A percentile compares a stretch with the other conserved stretches of the same genome.
Conservation (phyloP, 192 early-diverging fungal genomes). For the Backusella morwellensis region DNA sequence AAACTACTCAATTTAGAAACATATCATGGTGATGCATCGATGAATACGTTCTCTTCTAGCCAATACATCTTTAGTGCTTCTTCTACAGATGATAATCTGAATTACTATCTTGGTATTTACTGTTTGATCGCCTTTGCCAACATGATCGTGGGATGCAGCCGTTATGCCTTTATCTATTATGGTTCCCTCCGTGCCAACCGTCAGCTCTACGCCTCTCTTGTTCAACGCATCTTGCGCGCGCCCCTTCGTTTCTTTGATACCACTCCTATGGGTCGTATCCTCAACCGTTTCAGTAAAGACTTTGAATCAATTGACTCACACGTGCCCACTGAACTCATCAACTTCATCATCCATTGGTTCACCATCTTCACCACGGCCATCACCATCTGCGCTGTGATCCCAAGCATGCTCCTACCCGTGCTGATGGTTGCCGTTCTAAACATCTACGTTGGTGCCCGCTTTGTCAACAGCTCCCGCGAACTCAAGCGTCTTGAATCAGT, state of each 20-base stretch:
- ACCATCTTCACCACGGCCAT: conserved; percentile 49
- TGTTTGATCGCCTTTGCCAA: conserved; percentile 43
- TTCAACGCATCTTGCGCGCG: conserved; percentile 63
- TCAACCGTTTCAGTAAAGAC: conserved; percentile 90
- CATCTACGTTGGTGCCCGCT: conserved; percentile 51
- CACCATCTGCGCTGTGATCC: conserved; percentile 60
- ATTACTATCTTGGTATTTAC: conserved; percentile 63
- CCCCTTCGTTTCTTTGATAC: conserved; percentile 88
- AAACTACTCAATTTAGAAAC: background rate
- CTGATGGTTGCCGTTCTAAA: conserved; percentile 40
- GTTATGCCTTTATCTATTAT: conserved; percentile 33
- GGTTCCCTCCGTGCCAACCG: conserved; percentile 55
- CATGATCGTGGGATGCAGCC: conserved; percentile 25
- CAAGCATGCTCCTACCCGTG: conserved; percentile 54
- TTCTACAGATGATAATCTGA: conserved; percentile 34
- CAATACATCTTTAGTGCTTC: background rate
- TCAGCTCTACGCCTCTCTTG: conserved; percentile 51
- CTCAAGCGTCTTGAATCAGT: conserved; percentile 82
- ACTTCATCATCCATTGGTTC: conserved; percentile 48
- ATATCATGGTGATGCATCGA: no score
- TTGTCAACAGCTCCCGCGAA: conserved; percentile 67
- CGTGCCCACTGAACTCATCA: conserved; percentile 49
- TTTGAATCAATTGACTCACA: conserved; percentile 74
- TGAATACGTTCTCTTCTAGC: no score
- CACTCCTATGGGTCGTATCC: conserved; percentile 80